phyloP scores from a whole-genome alignment of 1,284 basidiomycete species.

The Acaromyces ingoldii region DNA sequence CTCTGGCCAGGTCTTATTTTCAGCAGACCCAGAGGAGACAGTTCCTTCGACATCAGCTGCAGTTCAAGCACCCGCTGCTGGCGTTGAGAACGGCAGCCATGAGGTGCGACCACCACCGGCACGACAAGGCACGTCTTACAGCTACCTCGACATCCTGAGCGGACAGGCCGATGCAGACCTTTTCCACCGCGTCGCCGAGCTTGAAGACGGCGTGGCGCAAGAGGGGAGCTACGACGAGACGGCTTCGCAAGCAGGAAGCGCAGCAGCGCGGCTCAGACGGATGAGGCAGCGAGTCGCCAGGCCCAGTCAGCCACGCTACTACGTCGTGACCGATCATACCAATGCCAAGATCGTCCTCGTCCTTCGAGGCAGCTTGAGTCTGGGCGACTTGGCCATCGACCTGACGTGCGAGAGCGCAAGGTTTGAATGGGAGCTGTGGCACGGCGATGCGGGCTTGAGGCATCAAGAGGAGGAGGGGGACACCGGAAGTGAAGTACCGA shows the following conservation, averaged over 20 bases:
- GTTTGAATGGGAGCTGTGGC: conserved; percentile 7
- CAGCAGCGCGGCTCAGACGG: background rate
- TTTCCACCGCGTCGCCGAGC: conserved; percentile 35
- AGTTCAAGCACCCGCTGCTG: background rate
- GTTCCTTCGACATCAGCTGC: background rate
- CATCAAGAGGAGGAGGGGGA: background rate
- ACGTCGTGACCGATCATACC: conserved; percentile 42
- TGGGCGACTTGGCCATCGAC: conserved; percentile 48
- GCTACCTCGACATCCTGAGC: conserved; percentile 31
- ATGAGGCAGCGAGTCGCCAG: conserved; percentile 11
- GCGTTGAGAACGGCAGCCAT: background rate
- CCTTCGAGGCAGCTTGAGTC: conserved; percentile 40
- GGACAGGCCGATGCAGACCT: conserved; percentile 40
- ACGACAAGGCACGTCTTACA: conserved; percentile 15
- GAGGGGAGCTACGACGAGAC: conserved; percentile 27
- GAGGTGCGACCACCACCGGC: background rate
- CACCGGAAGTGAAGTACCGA: background rate
- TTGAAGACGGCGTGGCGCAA: conserved; percentile 21
- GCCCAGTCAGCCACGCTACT: conserved; percentile 35
- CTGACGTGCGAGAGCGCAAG: conserved; percentile 44
- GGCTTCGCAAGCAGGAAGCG: background rate
- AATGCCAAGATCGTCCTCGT: conserved; percentile 36
- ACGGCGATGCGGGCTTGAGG: background rate
- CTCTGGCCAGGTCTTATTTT: background rate
- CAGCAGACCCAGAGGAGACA: background rate